These are phyloP conservation scores for Penicillium coffeae DNA, from an alignment of 495 filamentous ascomycete genomes.

Conservation along the genomic window DNA sequence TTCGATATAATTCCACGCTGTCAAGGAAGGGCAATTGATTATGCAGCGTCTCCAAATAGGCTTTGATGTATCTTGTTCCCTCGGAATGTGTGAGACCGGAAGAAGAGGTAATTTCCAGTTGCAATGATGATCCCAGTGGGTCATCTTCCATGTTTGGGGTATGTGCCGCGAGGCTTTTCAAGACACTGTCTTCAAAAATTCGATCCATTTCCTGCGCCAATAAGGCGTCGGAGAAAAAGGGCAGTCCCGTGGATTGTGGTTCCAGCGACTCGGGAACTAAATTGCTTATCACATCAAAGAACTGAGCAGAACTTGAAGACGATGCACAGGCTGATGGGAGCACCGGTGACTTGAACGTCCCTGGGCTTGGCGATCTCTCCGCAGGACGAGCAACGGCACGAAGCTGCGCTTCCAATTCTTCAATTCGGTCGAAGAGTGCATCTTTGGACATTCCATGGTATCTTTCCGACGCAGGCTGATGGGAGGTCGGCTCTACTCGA, in stretches of 20 bases:
- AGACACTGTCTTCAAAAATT: slow-evolving; percentile 27
- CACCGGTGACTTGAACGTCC: neutral
- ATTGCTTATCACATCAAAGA: slow-evolving; percentile 13
- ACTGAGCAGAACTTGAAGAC: neutral
- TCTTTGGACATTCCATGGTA: slow-evolving; percentile 26
- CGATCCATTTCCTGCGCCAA: slow-evolving; percentile 11
- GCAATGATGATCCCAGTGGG: no score
- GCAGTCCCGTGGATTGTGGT: neutral
- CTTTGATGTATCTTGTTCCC: slow-evolving; percentile 28
- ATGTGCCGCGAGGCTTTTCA: slow-evolving; percentile 12
- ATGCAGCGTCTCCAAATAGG: slow-evolving; percentile 35
- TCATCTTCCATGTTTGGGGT: slow-evolving; percentile 16
- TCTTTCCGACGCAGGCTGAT: slow-evolving; percentile 12
- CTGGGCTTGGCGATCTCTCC: neutral
- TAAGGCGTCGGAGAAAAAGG: neutral
- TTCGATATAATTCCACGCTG: slow-evolving; percentile 27
- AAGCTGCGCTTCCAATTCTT: slow-evolving; percentile 20
- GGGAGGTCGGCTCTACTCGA: slow-evolving; percentile 7
- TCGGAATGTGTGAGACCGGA: slow-evolving; percentile 30
- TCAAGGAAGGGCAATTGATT: slow-evolving; percentile 36
- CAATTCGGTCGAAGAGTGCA: slow-evolving; percentile 19
- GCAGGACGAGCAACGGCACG: no score
- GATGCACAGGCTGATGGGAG: neutral
- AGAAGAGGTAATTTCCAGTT: no score
- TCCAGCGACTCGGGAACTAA: slow-evolving; percentile 20